These are phyloP conservation scores for Halenospora varia DNA, from an alignment of 495 filamentous ascomycete genomes.

Conservation along the genomic window DNA sequence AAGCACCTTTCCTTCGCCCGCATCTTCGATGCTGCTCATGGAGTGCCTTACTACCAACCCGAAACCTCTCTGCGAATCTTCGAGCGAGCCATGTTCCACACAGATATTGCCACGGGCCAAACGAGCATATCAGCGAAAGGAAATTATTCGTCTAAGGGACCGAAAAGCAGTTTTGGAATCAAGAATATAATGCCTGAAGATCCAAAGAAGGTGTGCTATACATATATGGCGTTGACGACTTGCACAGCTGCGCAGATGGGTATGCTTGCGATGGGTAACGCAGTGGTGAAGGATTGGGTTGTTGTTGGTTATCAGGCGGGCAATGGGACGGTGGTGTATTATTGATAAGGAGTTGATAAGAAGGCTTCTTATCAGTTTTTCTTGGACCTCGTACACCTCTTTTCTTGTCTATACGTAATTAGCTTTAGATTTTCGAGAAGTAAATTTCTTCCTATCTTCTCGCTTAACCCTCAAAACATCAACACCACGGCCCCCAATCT, in stretches of 20 bases:
- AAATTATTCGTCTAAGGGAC: constrained; percentile 1
- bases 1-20: constrained; percentile 57
- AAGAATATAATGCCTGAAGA: background rate
- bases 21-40: constrained; percentile 57
- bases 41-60: constrained; percentile 44
- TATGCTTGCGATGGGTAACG: constrained; percentile 33
- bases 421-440: no score
- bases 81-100: constrained; percentile 45
- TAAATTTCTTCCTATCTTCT: no score
- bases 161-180: constrained; percentile 7
- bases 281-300: constrained; percentile 29
- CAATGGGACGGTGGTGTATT: background rate
- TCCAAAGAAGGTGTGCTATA: background rate
- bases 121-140: constrained; percentile 17
- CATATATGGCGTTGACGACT: constrained; percentile 32
- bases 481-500: background rate
- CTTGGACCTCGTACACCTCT: no score
- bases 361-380: no score
- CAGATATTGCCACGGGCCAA: constrained; percentile 54
- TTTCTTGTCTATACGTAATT: no score
- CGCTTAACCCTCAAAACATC: no score
- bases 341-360: background rate
- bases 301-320: constrained; percentile 7
- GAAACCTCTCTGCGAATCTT: constrained; percentile 21
- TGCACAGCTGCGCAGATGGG: constrained; percentile 38